Evolutionary conservation across 345 rosid genomes (phyloP), one percentile per base, ranked within the genome.

Genomic region (Populus deltoides): DNA sequence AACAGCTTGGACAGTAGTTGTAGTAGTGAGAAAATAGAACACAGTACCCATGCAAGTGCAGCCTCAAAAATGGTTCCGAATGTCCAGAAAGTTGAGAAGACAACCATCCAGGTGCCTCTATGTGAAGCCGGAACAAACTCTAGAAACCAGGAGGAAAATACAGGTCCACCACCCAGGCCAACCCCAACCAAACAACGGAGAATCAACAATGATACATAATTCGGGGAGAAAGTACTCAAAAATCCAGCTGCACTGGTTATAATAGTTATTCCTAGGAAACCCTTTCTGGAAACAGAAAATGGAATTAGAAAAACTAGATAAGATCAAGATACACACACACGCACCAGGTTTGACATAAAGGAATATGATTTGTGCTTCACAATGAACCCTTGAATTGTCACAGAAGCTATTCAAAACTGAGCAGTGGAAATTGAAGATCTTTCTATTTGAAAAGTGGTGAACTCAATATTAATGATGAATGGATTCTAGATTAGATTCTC

Each of bases 121-220:
- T 82, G 91, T 49, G 99, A 92, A 43, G 99, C 90, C 70, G 98
- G 99, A 71, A 94, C 86, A 81, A 94, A 94, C 74, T 81, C 83
- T 10, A 81, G 80, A 72, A 81, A 81, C 83, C 83, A 77, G n/a
- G 74, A 76, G 47, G 49, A 41, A 62, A 77, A 81, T 45, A 81
- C 80, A 22, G 63, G 83, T 71, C 77, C 77, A 24, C 83, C 80
- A 41, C 80, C 83, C 41, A 81, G 73, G 53, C 83, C 83, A 66
- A 76, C 7, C 41, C 83, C 80, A 27, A 68, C 77, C 20, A 81
- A 11, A 67, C 35, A 76, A 9, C 80, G 80, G 33, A 81, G 80
- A 72, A 73, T n/a, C 70, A 77, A 11, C 61, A 81, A 68, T 22
- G 77, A 72, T 25, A 47, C 8, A 61, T 81, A 81, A 72, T 77